Evolutionary conservation across 768 basidiomycete species (phyloP).

Genomic region (Cystobasidium tubakii): DNA sequence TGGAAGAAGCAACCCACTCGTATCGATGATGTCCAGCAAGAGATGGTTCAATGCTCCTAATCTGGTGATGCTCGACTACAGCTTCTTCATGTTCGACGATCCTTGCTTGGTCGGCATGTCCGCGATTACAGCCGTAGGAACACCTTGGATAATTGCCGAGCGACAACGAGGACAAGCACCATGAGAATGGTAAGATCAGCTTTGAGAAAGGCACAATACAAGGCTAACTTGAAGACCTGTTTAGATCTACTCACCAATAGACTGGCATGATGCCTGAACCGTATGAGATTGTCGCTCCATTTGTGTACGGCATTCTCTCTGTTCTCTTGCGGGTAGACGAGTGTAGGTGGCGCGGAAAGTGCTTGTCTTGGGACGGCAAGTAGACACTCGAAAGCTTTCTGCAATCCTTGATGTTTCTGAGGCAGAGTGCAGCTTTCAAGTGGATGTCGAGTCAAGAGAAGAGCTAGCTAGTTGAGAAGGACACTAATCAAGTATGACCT

Average conservation of each 20-base stretch:
- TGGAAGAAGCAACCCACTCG: not conserved
- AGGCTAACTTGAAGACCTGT: too few relatives aligned
- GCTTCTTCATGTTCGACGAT: constrained; percentile 26
- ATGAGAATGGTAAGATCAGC: not conserved
- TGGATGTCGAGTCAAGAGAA: too few relatives aligned
- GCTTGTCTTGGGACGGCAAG: too few relatives aligned
- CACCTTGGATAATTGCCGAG: constrained; percentile 8
- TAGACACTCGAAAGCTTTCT: too few relatives aligned
- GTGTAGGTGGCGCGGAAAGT: too few relatives aligned
- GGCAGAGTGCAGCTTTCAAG: too few relatives aligned
- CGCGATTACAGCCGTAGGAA: constrained; percentile 21
- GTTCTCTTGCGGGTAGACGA: too few relatives aligned
- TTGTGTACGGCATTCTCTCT: not conserved
- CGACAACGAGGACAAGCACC: not conserved
- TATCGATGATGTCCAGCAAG: not conserved
- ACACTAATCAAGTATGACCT: too few relatives aligned
- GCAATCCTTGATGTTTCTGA: too few relatives aligned
- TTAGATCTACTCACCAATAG: not conserved
- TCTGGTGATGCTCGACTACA: not conserved
- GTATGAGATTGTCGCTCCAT: constrained; percentile 13
- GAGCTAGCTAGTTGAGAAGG: too few relatives aligned
- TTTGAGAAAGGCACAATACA: not conserved
- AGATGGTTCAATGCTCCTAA: not conserved
- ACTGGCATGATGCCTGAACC: constrained; percentile 1
- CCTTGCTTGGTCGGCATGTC: not conserved